Evolutionary conservation across 495 filamentous ascomycete genomes (phyloP).

Genomic region (Hypoxylon cercidicola): DNA sequence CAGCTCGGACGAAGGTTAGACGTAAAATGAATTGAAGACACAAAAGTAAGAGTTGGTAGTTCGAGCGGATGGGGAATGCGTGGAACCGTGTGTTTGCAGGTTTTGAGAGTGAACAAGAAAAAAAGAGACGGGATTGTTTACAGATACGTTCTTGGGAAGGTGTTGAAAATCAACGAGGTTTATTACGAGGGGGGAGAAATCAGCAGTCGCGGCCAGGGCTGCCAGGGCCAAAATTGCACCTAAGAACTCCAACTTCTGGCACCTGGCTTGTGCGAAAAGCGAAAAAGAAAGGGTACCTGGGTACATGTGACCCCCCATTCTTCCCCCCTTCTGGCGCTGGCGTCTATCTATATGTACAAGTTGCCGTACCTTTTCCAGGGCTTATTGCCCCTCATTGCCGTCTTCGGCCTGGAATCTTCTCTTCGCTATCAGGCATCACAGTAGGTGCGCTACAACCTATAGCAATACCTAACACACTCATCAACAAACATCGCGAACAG

Average conservation of each 20-base stretch:
- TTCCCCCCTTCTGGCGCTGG: conserved; percentile 9
- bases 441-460: too few species aligned
- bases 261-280: conserved; percentile 41
- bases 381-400: conserved; percentile 42
- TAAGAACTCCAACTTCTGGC: conserved; percentile 35
- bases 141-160: conserved; percentile 38
- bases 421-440: conserved; percentile 6
- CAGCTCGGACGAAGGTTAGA: conserved; percentile 22
- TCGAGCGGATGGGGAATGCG: too few species aligned
- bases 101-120: conserved; percentile 41
- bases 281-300: conserved; percentile 8
- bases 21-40: conserved; percentile 38
- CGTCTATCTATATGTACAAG: background rate
- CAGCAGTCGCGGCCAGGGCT: conserved; percentile 42
- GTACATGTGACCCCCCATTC: conserved; percentile 12
- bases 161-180: conserved; percentile 50
- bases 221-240: conserved; percentile 40
- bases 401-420: conserved; percentile 47
- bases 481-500: background rate
- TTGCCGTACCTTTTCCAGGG: conserved; percentile 24
- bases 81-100: conserved; percentile 32
- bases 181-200: conserved; percentile 51
- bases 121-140: conserved; percentile 48
- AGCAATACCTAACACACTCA: too few species aligned
- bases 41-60: conserved; percentile 35